Conservation (phyloP, 768 basidiomycete species). For the Bullera alba region DNA sequence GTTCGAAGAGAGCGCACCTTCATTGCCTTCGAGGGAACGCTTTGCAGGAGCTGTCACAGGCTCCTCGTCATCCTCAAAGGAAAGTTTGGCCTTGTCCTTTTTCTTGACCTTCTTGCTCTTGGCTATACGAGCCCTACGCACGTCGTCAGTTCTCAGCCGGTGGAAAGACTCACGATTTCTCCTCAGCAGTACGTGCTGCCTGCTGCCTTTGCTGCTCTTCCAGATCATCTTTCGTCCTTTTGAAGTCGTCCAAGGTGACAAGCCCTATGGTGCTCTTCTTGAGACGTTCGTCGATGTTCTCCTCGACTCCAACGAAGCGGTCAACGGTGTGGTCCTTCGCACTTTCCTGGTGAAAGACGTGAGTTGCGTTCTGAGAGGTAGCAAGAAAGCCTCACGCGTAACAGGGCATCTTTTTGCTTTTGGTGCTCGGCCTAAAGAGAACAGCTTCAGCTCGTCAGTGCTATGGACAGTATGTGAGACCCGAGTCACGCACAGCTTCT, state of each 20-base stretch:
- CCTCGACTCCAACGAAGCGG: slow-evolving; percentile 88
- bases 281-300: slow-evolving; percentile 86
- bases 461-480: slow-evolving; percentile 34
- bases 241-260: slow-evolving; percentile 85
- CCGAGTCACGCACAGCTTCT: slow-evolving; percentile 41
- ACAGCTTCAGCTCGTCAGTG: slow-evolving; percentile 66
- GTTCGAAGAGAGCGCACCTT: no score
- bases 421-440: slow-evolving; percentile 32
- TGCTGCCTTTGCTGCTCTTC: slow-evolving; percentile 87
- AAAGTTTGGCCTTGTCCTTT: slow-evolving; percentile 74
- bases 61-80: slow-evolving; percentile 65
- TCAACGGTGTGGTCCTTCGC: slow-evolving; percentile 80
- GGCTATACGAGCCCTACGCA: slow-evolving; percentile 29
- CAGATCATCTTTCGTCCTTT: slow-evolving; percentile 75
- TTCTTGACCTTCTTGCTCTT: slow-evolving; percentile 92
- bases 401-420: slow-evolving; percentile 28
- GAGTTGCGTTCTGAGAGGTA: slow-evolving; percentile 46
- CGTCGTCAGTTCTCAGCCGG: neutral
- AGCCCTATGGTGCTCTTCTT: slow-evolving; percentile 88
- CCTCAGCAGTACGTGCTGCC: slow-evolving; percentile 59
- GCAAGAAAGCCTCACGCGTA: slow-evolving; percentile 12
- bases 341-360: slow-evolving; percentile 54
- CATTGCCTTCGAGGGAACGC: slow-evolving; percentile 48
- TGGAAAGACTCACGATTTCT: slow-evolving; percentile 40
- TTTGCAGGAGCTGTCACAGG: slow-evolving; percentile 28